These are phyloP conservation scores for Gentiana macrophylla DNA, from an alignment of 257 asterid genomes.

Conservation along the genomic window DNA sequence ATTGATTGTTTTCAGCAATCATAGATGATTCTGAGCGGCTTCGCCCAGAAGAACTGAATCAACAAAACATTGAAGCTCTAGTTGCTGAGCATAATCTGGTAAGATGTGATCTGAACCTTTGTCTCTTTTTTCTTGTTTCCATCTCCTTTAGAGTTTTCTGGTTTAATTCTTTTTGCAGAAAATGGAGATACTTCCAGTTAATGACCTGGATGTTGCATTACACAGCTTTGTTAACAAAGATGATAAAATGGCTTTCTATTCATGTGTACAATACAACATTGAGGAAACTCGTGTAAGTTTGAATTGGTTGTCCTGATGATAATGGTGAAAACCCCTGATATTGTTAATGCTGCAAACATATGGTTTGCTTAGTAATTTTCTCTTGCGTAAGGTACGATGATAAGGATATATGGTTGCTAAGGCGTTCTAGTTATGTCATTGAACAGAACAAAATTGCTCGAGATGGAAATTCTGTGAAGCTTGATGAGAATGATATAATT, in stretches of 20 bases:
- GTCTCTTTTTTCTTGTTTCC: slow-evolving; percentile 7
- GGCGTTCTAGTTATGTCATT: slow-evolving; percentile 12
- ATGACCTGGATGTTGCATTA: slow-evolving; percentile 89
- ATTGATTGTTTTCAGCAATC: slow-evolving; percentile 22
- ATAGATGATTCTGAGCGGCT: slow-evolving; percentile 76
- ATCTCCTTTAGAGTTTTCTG: neutral
- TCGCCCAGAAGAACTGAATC: slow-evolving; percentile 96
- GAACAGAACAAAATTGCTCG: slow-evolving; percentile 61
- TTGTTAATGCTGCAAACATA: neutral
- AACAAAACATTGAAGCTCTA: slow-evolving; percentile 91
- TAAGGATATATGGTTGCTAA: slow-evolving; percentile 13
- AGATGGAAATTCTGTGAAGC: slow-evolving; percentile 50
- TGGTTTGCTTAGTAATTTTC: neutral
- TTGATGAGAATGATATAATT: slow-evolving; percentile 68
- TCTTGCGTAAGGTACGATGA: neutral
- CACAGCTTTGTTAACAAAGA: slow-evolving; percentile 93
- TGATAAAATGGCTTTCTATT: slow-evolving; percentile 84
- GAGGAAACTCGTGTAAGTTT: slow-evolving; percentile 92
- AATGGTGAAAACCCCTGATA: neutral
- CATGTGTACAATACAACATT: slow-evolving; percentile 84
- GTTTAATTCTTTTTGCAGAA: slow-evolving; percentile 35
- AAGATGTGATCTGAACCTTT: slow-evolving; percentile 13
- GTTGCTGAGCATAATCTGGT: slow-evolving; percentile 99
- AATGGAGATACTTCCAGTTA: slow-evolving; percentile 96
- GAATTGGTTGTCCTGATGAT: neutral